Percentiles rank a stretch among this genome's conserved stretches.
Conservation (phyloP, 2,329 filamentous ascomycete species). For the Sporothrix brunneoviolacea region DNA sequence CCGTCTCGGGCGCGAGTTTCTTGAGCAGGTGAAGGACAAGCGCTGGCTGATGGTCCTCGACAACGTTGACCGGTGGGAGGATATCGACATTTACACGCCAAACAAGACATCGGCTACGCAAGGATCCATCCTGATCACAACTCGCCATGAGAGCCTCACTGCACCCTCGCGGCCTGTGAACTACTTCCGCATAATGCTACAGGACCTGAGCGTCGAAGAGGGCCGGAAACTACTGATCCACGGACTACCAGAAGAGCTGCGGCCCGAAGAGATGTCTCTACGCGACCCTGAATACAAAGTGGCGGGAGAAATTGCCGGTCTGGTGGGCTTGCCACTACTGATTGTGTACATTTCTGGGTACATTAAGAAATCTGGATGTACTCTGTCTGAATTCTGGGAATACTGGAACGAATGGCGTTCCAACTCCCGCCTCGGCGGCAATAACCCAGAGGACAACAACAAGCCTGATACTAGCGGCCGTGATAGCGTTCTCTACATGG, state of each 20-base stretch:
- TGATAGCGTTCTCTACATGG: conserved; percentile 11
- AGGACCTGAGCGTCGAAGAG: conserved; percentile 13
- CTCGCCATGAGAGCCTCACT: conserved; percentile 14
- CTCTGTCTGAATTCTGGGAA: conserved; percentile 16
- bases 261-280: conserved; percentile 11
- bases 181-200: conserved; percentile 14
- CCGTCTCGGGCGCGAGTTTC: conserved; percentile 14
- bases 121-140: conserved; percentile 17
- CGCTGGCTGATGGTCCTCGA: conserved; percentile 20
- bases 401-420: conserved; percentile 18
- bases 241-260: conserved; percentile 15
- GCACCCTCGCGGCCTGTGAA: conserved; percentile 17
- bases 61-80: conserved; percentile 17
- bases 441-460: background rate
- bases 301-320: conserved; percentile 11
- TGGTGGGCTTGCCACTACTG: conserved; percentile 15
- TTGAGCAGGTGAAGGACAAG: conserved; percentile 13
- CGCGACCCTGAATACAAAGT: conserved; percentile 15
- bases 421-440: background rate
- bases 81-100: conserved; percentile 17
- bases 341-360: conserved; percentile 18
- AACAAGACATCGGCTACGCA: conserved; percentile 15
- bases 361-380: conserved; percentile 15
- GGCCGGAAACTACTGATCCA: conserved; percentile 15
- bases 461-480: background rate